Evolutionary conservation across 2,329 filamentous ascomycete species (phyloP).

Genomic region (Pseudofabraea citricarpa): DNA sequence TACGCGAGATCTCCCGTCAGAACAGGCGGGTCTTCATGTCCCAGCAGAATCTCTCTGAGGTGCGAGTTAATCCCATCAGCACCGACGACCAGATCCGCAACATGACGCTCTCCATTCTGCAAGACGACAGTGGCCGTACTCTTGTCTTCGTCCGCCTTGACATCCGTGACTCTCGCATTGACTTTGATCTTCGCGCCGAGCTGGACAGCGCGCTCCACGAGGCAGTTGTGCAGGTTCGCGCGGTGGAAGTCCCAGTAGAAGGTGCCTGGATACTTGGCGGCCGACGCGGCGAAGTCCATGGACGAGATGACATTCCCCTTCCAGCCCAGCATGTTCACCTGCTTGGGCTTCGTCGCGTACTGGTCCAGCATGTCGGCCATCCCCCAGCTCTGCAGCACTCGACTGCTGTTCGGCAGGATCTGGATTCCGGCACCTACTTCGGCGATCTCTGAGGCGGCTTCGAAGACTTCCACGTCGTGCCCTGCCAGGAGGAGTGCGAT

Average conservation of each 20-base stretch:
- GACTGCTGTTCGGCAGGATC: constrained; percentile 20
- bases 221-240: constrained; percentile 40
- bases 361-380: constrained; percentile 9
- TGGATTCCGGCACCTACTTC: constrained; percentile 34
- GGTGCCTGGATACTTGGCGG: constrained; percentile 17
- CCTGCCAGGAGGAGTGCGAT: constrained; percentile 22
- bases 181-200: constrained; percentile 34
- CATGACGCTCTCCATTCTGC: constrained; percentile 22
- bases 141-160: constrained; percentile 20
- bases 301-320: constrained; percentile 21
- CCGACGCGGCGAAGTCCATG: constrained; percentile 15
- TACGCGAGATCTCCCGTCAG: constrained; percentile 42
- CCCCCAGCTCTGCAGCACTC: constrained; percentile 21
- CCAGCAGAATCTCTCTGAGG: constrained; percentile 34
- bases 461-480: constrained; percentile 36
- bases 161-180: constrained; percentile 30
- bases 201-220: constrained; percentile 33
- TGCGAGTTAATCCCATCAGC: constrained; percentile 30
- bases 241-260: constrained; percentile 42
- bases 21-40: constrained; percentile 39
- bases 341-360: constrained; percentile 30
- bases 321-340: constrained; percentile 45
- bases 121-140: constrained; percentile 19
- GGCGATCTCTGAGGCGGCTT: constrained; percentile 33
- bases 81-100: constrained; percentile 2